Evolutionary conservation across 2,329 filamentous ascomycete genomes (phyloP).

Genomic region (Diaporthe sp.): DNA sequence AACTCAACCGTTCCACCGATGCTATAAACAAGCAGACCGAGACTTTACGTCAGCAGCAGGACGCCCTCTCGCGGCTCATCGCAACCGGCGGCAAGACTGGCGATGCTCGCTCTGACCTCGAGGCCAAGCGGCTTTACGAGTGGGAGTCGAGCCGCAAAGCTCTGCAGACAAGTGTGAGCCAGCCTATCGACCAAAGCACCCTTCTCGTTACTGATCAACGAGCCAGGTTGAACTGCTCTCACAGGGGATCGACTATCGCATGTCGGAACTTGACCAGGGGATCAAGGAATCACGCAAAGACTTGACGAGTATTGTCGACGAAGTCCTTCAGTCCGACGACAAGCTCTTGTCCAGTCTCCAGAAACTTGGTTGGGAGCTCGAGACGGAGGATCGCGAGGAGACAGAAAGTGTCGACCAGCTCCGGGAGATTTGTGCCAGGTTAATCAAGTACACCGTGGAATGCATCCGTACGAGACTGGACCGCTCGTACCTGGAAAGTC

Average conservation of each 20-base stretch:
- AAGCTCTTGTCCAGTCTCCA: slow-evolving; percentile 75
- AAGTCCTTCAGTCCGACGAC: slow-evolving; percentile 72
- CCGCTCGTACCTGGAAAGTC: slow-evolving; percentile 66
- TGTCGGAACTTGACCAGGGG: slow-evolving; percentile 67
- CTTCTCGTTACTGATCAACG: slow-evolving; percentile 10
- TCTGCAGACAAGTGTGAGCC: slow-evolving; percentile 58
- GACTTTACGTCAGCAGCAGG: slow-evolving; percentile 72
- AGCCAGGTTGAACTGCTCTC: slow-evolving; percentile 63
- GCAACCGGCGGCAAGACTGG: slow-evolving; percentile 56
- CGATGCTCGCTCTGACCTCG: slow-evolving; percentile 53
- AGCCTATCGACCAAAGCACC: not conserved
- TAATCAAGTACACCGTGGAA: slow-evolving; percentile 72
- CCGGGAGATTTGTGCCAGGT: slow-evolving; percentile 70
- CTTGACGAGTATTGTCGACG: slow-evolving; percentile 64
- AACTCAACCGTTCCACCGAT: slow-evolving; percentile 75
- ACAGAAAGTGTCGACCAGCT: slow-evolving; percentile 68
- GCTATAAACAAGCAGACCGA: slow-evolving; percentile 76
- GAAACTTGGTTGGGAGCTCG: slow-evolving; percentile 74
- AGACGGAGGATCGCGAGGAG: slow-evolving; percentile 66
- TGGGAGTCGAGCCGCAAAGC: slow-evolving; percentile 58
- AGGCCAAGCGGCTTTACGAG: slow-evolving; percentile 54
- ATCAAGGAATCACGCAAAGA: slow-evolving; percentile 58
- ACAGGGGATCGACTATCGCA: slow-evolving; percentile 60
- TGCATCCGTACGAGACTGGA: slow-evolving; percentile 68
- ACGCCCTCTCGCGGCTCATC: slow-evolving; percentile 69